Percentiles rank a stretch among this genome's conserved stretches.
phyloP scores from a whole-genome alignment of 352 stramenopile species.

The Peronosclerospora sorghi region DNA sequence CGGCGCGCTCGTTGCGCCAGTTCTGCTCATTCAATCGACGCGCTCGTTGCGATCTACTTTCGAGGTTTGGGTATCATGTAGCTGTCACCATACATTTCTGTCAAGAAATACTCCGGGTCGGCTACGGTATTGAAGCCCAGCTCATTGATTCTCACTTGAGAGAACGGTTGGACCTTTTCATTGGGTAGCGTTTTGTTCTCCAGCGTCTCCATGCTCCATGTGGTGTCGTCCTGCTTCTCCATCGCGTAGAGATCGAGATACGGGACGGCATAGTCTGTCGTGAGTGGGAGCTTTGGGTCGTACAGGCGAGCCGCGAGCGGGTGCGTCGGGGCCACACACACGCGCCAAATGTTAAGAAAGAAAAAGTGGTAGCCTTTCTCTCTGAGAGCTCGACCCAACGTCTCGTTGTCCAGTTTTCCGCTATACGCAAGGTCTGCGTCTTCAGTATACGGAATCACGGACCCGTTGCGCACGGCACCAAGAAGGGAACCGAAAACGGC shows the following conservation, averaged over 20 bases:
- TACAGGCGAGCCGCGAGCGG: constrained; percentile 27
- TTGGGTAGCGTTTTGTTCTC: constrained; percentile 5
- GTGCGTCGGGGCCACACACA: constrained; percentile 23
- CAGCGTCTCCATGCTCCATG: constrained; percentile 15
- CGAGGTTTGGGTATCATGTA: constrained; percentile 23
- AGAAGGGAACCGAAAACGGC: constrained; percentile 33
- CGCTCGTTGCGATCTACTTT: not conserved
- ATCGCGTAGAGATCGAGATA: constrained; percentile 34
- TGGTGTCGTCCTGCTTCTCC: constrained; percentile 2
- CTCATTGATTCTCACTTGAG: constrained; percentile 20
- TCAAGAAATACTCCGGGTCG: constrained; percentile 25
- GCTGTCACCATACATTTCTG: constrained; percentile 21
- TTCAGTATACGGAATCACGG: constrained; percentile 43
- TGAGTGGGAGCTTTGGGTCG: constrained; percentile 10
- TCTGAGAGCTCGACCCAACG: constrained; percentile 5
- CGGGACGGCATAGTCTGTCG: constrained; percentile 8
- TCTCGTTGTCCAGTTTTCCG: constrained; percentile 1
- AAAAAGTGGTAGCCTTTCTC: constrained; percentile 48
- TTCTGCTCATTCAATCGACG: too few species aligned
- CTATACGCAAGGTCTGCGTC: constrained; percentile 34
- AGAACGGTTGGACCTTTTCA: constrained; percentile 17
- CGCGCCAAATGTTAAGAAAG: constrained; percentile 23
- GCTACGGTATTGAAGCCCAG: constrained; percentile 25
- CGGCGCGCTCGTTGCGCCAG: too few species aligned
- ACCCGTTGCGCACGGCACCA: constrained; percentile 34